phyloP scores from a whole-genome alignment of 495 filamentous ascomycete species.

The Trichoderma erinaceum region DNA sequence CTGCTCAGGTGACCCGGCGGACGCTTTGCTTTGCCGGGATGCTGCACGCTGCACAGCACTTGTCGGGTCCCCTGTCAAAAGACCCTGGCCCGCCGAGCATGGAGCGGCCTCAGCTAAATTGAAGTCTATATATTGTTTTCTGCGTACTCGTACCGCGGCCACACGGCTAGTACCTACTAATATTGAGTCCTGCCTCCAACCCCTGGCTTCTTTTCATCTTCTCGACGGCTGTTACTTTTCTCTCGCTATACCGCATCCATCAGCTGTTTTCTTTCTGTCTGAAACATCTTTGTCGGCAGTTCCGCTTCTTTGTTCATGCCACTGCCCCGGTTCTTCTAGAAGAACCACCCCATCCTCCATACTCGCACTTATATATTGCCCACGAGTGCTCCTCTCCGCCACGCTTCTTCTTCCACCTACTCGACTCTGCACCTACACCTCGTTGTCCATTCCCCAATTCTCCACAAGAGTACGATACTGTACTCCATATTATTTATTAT shows the following conservation, averaged over 20 bases:
- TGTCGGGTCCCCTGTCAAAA: background rate
- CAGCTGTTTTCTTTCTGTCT: background rate
- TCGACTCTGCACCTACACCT: background rate
- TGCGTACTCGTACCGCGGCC: background rate
- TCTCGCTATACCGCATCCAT: background rate
- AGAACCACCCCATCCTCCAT: background rate
- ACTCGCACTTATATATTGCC: conserved; percentile 9
- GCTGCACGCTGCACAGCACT: conserved; percentile 8
- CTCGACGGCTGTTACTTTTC: background rate
- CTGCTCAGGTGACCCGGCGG: conserved; percentile 6
- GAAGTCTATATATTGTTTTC: conserved; percentile 7
- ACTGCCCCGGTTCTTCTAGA: background rate
- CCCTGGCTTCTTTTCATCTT: conserved; percentile 4
- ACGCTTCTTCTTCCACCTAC: background rate
- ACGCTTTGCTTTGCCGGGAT: background rate
- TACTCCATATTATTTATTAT: background rate
- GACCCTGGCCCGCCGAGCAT: background rate
- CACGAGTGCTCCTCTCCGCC: background rate
- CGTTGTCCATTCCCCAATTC: background rate
- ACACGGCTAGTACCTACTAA: background rate
- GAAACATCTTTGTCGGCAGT: background rate
- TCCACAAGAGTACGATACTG: background rate
- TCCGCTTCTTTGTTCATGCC: background rate
- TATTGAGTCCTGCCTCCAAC: background rate
- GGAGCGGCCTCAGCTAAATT: background rate